Conservation (phyloP, 2,329 filamentous ascomycete genomes). For the Exophiala dermatitidis region DNA sequence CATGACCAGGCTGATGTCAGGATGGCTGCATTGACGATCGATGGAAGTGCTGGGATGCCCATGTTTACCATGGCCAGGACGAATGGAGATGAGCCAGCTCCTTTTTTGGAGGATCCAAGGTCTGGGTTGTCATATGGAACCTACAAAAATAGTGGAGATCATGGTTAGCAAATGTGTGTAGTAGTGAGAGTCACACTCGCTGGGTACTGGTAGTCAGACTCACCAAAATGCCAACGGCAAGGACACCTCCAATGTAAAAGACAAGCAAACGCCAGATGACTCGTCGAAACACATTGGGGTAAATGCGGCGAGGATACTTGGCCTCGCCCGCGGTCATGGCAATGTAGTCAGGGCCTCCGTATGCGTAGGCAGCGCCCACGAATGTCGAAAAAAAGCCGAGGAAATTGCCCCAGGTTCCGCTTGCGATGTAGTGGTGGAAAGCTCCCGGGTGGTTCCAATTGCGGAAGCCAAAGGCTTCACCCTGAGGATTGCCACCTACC, state of each 20-base stretch:
- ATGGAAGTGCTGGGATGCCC: conserved; percentile 46
- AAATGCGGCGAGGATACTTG: conserved; percentile 53
- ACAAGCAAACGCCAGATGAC: conserved; percentile 61
- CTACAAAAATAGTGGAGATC: no score
- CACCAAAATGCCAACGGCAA: conserved; percentile 62
- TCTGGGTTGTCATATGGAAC: conserved; percentile 54
- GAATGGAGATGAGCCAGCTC: conserved; percentile 53
- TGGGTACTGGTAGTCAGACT: no score
- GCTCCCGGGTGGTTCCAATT: conserved; percentile 64
- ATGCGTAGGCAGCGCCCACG: conserved; percentile 59
- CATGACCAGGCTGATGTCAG: conserved; percentile 51
- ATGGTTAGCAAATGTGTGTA: no score
- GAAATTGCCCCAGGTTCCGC: conserved; percentile 25
- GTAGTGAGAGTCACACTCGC: no score
- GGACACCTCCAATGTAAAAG: conserved; percentile 65
- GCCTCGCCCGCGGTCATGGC: conserved; percentile 59
- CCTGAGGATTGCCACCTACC: conserved; percentile 62
- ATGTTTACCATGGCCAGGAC: conserved; percentile 56
- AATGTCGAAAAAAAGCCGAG: conserved; percentile 57
- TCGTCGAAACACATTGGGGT: conserved; percentile 41
- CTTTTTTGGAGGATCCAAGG: conserved; percentile 49
- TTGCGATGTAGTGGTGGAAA: conserved; percentile 44
- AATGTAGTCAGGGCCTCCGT: conserved; percentile 52
- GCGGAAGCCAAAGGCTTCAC: conserved; percentile 67
- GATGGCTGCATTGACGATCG: conserved; percentile 49